These are phyloP conservation scores for Selaginella moellendorffii DNA, from an alignment of 75 land plant genomes.

Conservation along the genomic window DNA sequence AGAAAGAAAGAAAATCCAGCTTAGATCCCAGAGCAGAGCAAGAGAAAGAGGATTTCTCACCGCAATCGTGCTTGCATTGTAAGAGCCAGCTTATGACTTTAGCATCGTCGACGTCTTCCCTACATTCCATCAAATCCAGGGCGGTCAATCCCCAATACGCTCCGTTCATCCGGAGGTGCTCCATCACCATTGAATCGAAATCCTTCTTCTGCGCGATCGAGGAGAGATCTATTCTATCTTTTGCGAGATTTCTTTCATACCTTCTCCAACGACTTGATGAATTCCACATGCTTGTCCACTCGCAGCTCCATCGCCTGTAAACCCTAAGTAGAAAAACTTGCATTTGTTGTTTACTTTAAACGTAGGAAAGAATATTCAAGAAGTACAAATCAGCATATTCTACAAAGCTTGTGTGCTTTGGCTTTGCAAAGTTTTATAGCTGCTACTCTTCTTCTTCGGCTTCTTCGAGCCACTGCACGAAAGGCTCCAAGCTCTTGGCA, in stretches of 20 bases:
- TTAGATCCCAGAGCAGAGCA: not conserved
- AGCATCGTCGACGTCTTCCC: slow-evolving; percentile 42
- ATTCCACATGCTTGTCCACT: slow-evolving; percentile 54
- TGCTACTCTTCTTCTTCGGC: slow-evolving; percentile 93
- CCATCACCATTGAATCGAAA: slow-evolving; percentile 73
- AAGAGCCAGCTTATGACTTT: slow-evolving; percentile 67
- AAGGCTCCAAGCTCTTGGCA: slow-evolving; percentile 89
- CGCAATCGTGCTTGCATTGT: slow-evolving; percentile 64
- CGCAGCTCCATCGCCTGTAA: slow-evolving; percentile 44
- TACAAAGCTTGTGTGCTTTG: no score
- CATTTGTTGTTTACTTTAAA: not conserved
- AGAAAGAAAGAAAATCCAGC: not conserved
- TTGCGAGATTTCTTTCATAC: slow-evolving; percentile 12
- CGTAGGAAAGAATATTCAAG: not conserved
- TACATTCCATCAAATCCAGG: slow-evolving; percentile 54
- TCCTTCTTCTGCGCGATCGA: slow-evolving; percentile 39
- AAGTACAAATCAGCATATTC: no score
- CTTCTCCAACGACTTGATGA: slow-evolving; percentile 78
- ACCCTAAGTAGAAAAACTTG: not conserved
- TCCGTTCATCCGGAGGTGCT: slow-evolving; percentile 86
- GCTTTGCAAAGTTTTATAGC: no score
- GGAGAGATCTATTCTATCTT: not conserved
- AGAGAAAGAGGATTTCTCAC: slow-evolving; percentile 16
- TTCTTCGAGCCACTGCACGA: slow-evolving; percentile 96
- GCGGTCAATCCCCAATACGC: slow-evolving; percentile 94